phyloP scores from a whole-genome alignment of 108 stramenopile species.

The Chaetoceros muelleri region DNA sequence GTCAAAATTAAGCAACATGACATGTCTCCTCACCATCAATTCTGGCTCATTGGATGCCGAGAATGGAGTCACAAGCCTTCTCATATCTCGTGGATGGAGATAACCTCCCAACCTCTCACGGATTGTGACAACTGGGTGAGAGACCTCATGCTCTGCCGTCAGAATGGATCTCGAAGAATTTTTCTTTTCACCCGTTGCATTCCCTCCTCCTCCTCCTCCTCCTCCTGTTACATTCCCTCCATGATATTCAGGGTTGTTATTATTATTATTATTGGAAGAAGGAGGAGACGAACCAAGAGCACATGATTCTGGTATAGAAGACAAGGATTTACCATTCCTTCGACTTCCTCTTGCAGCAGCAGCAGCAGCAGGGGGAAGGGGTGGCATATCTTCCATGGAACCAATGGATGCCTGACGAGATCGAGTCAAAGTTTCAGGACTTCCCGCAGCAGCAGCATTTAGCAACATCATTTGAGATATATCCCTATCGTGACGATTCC shows the following conservation, averaged over 20 bases:
- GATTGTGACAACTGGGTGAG: conserved; percentile 25
- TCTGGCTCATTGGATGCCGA: conserved; percentile 78
- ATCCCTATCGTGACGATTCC: conserved; percentile 5
- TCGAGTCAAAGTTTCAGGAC: not conserved
- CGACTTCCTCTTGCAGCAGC: not conserved
- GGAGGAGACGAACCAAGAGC: not conserved
- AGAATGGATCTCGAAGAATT: too few species aligned
- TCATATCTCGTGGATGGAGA: conserved; percentile 88
- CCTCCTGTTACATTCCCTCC: not conserved
- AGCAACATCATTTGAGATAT: too few species aligned
- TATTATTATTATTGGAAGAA: not conserved
- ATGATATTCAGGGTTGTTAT: not conserved
- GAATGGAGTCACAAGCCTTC: conserved; percentile 83
- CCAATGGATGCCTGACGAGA: not conserved
- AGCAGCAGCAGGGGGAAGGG: not conserved
- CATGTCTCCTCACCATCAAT: conserved; percentile 77
- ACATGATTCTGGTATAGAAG: not conserved
- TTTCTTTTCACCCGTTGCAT: not conserved
- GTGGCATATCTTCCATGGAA: not conserved
- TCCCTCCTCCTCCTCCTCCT: conserved; percentile 1
- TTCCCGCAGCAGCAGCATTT: not conserved
- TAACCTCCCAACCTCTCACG: conserved; percentile 71
- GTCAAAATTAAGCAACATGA: conserved; percentile 80
- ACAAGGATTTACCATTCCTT: too few species aligned
- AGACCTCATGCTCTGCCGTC: too few species aligned